Evolutionary conservation across 2,329 filamentous ascomycete species (phyloP), one percentile per base, ranked within the genome.

Genomic region (Huntiella moniliformis): DNA sequence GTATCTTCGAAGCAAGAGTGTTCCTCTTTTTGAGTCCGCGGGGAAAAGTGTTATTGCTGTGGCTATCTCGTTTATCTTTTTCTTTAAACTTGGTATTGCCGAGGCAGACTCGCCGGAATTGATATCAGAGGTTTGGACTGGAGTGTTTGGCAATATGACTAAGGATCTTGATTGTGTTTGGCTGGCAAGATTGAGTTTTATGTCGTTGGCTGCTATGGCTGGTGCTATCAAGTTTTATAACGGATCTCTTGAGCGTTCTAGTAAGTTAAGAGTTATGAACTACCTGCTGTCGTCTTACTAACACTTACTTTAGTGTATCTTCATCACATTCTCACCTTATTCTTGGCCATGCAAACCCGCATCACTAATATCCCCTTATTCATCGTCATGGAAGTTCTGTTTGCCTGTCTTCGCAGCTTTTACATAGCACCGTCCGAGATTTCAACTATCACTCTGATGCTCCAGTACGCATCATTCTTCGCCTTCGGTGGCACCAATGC

Each of bases 61-160:
- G 18, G 58, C 66, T 5, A 62, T 63, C 4, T 61, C 39, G 11
- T 17, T 67, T 1, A 81, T 83, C 0, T 70, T 91, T 16, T 68
- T 78, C 3, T 98, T 96, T 68, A 98, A 98, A 62, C 64, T 95
- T 17, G 79, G 79, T 1, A 96, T 95, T 57, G 91, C 86, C 0
- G 73, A 76, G 40, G 78, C 85, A 45, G 91, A 96, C 59, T 82
- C 87, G 0, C 87, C 88, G 0, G 91, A 96, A 58, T 67, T 94
- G 6, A 66, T 88, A 15, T 43, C 15, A 10, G 10, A 32, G 34
- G 37, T 13, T 13, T 43, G 37, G 59, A 64, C 3, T 67, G 65
- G 2, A 61, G 67, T 39, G 63, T 63, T 0, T 58, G 15, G 54
- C 40, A 56, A 53, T 3, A 52, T 73, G 3, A 57, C 65, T 11